Evolutionary conservation across 352 stramenopile species (phyloP).

Genomic region (Globisporangium paddicum): DNA sequence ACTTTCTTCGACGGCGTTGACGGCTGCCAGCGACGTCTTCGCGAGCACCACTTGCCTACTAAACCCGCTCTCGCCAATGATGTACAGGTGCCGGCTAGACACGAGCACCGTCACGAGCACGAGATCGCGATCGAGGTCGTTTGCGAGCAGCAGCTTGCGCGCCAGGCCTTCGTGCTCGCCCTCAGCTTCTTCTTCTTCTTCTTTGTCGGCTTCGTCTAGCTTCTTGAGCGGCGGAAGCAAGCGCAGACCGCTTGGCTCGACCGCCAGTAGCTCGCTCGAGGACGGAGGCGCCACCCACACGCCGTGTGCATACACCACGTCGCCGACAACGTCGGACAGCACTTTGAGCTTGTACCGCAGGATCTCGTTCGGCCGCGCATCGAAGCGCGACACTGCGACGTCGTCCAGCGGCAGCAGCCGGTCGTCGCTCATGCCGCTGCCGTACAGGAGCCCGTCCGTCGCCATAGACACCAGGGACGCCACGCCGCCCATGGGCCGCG

Average conservation of each 20-base stretch:
- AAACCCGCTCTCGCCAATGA: constrained; percentile 40
- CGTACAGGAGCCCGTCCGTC: constrained; percentile 69
- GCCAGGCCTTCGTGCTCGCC: constrained; percentile 21
- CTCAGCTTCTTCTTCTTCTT: constrained; percentile 12
- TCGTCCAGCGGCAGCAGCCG: constrained; percentile 26
- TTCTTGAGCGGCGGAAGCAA: constrained; percentile 13
- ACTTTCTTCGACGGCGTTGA: constrained; percentile 70
- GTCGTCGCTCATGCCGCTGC: constrained; percentile 41
- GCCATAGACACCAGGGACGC: constrained; percentile 74
- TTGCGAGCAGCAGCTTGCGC: constrained; percentile 24
- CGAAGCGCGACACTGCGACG: constrained; percentile 23
- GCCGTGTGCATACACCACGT: constrained; percentile 60
- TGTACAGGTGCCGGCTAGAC: constrained; percentile 43
- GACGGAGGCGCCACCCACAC: constrained; percentile 49
- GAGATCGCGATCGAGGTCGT: constrained; percentile 22
- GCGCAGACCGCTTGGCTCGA: constrained; percentile 19
- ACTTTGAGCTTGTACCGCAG: constrained; percentile 80
- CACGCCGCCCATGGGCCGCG: constrained; percentile 70
- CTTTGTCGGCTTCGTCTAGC: background rate
- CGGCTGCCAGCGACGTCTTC: constrained; percentile 32
- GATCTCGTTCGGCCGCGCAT: constrained; percentile 57
- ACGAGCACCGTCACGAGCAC: constrained; percentile 45
- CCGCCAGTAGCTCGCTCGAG: constrained; percentile 15
- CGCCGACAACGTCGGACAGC: constrained; percentile 38
- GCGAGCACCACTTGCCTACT: constrained; percentile 43